Base-by-base conservation (phyloP, 2,329 filamentous ascomycete genomes). In the Amphichorda felina region DNA sequence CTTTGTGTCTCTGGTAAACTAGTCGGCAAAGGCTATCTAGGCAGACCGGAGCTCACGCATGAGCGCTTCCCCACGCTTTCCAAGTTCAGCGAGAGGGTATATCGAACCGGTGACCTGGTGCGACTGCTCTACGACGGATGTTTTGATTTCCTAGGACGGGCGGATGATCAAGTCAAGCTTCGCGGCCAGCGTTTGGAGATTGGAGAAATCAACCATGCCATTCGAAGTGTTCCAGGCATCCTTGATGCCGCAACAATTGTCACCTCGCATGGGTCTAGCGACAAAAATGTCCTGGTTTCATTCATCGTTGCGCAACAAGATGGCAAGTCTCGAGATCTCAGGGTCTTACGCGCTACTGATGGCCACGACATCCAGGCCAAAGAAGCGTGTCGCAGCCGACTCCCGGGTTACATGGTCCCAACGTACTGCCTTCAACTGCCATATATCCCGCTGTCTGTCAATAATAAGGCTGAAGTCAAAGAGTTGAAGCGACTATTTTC, bases 91-190 rank as follows among this genome's bases (percentile, higher is more conserved):
- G 75, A 82, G 39, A 66, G 75, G 4, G 69, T 94, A 1, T 96
- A 95, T 50, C 75, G 87, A 6, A 95, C 89, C 1, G 88, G 88
- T 1, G 88, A 96, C 52, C 66, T 95, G 0, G 88, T 94, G 2
- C 71, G 88, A 5, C 67, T 94, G 13, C 59, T 94, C 7, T 68
- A 86, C 36, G 82, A 95, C 51, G 78, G 75, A 1, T 85, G 80
- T 30, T 88, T 94, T 44, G 82, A 89, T 38, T 95, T 95, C 50
- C 65, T 93, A 2, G 88, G 89, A 3, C 75, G 89, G 11, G 82
- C 81, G 5, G 89, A 96, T 50, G 86, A 94, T 37, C 88, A 96
- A 56, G 79, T 94, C 42, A 96, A 96, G 53, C 68, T 95, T 3
- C 76, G 89, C 9, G 88, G 88, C 0, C 88, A 95, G 53, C 70